Evolutionary conservation across 1,139 yeast species (phyloP).

Genomic region (Candida glucosophila): DNA sequence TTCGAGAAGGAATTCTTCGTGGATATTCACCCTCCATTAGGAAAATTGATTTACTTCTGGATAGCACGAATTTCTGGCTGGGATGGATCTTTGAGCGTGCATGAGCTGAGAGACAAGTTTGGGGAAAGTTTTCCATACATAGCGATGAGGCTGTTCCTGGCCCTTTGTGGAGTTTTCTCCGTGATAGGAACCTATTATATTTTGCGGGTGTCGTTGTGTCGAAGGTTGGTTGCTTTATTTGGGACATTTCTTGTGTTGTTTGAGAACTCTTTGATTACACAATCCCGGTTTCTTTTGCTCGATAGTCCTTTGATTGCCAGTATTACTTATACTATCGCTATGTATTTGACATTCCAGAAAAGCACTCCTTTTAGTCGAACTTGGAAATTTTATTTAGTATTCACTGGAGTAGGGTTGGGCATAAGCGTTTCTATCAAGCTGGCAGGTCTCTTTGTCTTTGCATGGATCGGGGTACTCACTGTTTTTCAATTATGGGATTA

Average conservation of each 20-base stretch:
- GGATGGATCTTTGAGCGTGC: conserved; percentile 32
- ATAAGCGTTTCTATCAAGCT: conserved; percentile 42
- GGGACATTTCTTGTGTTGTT: conserved; percentile 38
- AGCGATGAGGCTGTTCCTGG: conserved; percentile 25
- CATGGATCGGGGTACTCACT: conserved; percentile 41
- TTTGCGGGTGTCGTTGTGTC: conserved; percentile 39
- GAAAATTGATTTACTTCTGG: conserved; percentile 37
- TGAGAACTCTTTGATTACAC: conserved; percentile 48
- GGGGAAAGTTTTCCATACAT: conserved; percentile 23
- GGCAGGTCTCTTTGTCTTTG: conserved; percentile 44
- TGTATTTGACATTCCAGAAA: conserved; percentile 34
- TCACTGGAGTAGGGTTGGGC: conserved; percentile 48
- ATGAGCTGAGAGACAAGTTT: conserved; percentile 24
- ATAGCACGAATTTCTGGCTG: conserved; percentile 35
- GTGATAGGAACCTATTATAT: conserved; percentile 40
- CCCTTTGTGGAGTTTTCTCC: conserved; percentile 33
- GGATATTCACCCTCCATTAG: conserved; percentile 59
- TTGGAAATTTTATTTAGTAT: conserved; percentile 38
- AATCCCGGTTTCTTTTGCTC: conserved; percentile 40
- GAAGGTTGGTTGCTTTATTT: conserved; percentile 31
- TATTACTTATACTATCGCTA: conserved; percentile 31
- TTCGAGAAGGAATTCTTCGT: conserved; percentile 51
- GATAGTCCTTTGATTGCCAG: conserved; percentile 45
- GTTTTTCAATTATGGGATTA: conserved; percentile 43
- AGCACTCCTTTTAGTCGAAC: conserved; percentile 22